Base-by-base conservation (phyloP, 108 stramenopile species). In the Cyclotella distinguenda region DNA sequence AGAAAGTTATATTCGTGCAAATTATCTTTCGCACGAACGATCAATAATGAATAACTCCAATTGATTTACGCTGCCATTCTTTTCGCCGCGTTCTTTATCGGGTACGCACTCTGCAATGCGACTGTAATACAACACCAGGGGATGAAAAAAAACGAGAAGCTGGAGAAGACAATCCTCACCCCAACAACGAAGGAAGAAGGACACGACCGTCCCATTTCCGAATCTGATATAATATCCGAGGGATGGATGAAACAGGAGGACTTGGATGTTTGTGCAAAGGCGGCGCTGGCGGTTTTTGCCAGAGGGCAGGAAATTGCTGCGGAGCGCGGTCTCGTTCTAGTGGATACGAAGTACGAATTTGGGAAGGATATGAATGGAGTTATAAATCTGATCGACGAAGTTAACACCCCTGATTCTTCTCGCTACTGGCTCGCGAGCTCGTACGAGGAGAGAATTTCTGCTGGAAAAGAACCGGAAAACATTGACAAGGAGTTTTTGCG, bases 311-410 rank as follows among this genome's bases (percentile, higher is more conserved):
- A 87, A 66, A 72, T 94, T 28, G 97, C 97, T 0, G 60, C 81
- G 1, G 71, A 86, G 28, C 81, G 84, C 22, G 99, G 99, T 26
- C 67, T 99, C 42, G 96, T 99, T 48, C 75, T 99, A 26, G 99
- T 99, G 16, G 99, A 99, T 76, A 99, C 99, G 13, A 99, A 99
- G 69, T 99, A 96, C 69, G 98, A 99, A 84, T 93, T 98, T 66
- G 98, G 98, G 7, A 84, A 85, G 26, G 96, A 96, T 42, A 66
- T 66, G 16, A 72, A 85, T 55, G 87, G 86, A 12, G 82, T 90
- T 22, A 97, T 98, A 43, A 44, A 89, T 1, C 63, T 99, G 61
- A 95, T 99, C 51, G 99, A 99, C 58, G 99, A 99, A 79, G 91
- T 99, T 2, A 93, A 96, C 62, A 99, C 99, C 4, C 99, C 99